Base-by-base conservation (phyloP, 2,329 filamentous ascomycete species). In the Fusarium praegraminearum region DNA sequence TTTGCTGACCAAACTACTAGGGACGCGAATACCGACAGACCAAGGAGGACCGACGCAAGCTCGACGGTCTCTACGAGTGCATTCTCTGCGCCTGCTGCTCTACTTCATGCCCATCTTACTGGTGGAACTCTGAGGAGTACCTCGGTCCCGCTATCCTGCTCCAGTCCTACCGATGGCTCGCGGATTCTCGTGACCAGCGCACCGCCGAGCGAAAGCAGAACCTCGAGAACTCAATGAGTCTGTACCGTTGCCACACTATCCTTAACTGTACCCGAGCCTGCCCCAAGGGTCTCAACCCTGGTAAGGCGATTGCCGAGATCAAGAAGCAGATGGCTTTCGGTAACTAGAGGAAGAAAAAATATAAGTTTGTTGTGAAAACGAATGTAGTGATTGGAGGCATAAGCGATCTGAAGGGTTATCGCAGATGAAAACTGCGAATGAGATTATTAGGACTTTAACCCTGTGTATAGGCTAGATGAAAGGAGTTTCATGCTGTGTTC, bases 91-190 rank as follows among this genome's bases (percentile, higher is more conserved):
- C 95, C 76, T 99, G 96, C 90, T 99, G 96, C 90, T 96, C 93
- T 73, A 99, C 96, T 24, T 97, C 95, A 47, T 99, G 96, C 87
- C 96, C 96, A n/a, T 98, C 94, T 20, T 99, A 99, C 88, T 99
- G 96, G 96, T 99, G 96, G 96, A 99, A 99, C 87, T 90, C 91
- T 75, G 94, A 98, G 84, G 94, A 98, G 83, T 99, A 99, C 85
- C 93, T 99, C 52, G 96, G 96, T 70, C 96, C 96, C 64, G 96
- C 96, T 73, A 93, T 99, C 66, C 91, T 99, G 55, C 90, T 99
- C 73, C 96, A 99, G 85, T 97, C 94, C 11, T 99, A 98, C 90
- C 90, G 95, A 79, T 99, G 96, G 96, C 87, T 99, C 73, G 92
- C 91, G 78, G 96, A 99, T 81, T 97, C 93, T 44, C 91, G 96